phyloP scores from a whole-genome alignment of 1,284 basidiomycete genomes.

The Taiwanofungus camphoratus region DNA sequence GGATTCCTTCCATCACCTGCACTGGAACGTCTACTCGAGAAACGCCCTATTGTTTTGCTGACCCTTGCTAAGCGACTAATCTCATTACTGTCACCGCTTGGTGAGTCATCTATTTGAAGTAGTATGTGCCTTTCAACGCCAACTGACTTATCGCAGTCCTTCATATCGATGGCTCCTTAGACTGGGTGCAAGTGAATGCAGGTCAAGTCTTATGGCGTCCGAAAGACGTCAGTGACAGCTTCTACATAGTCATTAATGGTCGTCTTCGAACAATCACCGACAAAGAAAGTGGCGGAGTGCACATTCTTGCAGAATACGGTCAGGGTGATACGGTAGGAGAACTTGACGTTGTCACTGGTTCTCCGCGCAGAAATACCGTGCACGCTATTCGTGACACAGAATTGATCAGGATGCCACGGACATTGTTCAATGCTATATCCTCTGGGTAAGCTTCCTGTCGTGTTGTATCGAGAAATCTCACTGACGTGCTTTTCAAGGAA shows the following conservation, averaged over 20 bases:
- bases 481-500: too few species aligned
- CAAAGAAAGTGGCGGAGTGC: slow-evolving; percentile 65
- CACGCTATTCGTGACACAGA: slow-evolving; percentile 99
- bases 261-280: slow-evolving; percentile 83
- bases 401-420: slow-evolving; percentile 95
- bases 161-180: slow-evolving; percentile 95
- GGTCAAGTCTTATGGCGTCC: slow-evolving; percentile 93
- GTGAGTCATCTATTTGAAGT: slow-evolving; percentile 41
- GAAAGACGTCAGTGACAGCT: slow-evolving; percentile 86
- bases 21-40: slow-evolving; percentile 87
- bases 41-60: slow-evolving; percentile 89
- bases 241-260: slow-evolving; percentile 98
- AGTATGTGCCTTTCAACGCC: not conserved
- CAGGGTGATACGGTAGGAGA: slow-evolving; percentile 87
- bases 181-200: slow-evolving; percentile 97
- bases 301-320: slow-evolving; percentile 90
- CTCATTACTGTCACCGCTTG: slow-evolving; percentile 87
- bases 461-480: too few species aligned
- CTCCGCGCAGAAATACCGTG: slow-evolving; percentile 83
- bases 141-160: slow-evolving; percentile 53
- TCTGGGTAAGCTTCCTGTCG: slow-evolving; percentile 69
- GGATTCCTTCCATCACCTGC: slow-evolving; percentile 90
- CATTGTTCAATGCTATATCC: slow-evolving; percentile 95
- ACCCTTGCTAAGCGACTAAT: slow-evolving; percentile 96
- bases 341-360: slow-evolving; percentile 95